Evolutionary conservation across 345 rosid species (phyloP), one percentile per base, ranked within the genome.

Genomic region (Mangifera indica): DNA sequence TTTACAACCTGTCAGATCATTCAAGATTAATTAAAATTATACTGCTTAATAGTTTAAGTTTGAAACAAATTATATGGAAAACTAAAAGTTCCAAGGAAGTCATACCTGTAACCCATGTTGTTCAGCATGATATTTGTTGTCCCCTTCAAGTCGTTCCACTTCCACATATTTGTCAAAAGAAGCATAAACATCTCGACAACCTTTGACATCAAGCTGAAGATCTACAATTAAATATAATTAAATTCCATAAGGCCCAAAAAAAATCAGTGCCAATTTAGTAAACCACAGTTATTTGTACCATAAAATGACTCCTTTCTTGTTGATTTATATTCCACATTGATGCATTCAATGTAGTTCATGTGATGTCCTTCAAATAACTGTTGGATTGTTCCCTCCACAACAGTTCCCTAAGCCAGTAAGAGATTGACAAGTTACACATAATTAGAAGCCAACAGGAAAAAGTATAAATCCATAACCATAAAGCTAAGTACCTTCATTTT

Each of bases 171-270:
- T 87, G 78, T 89, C 95, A 83, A 89, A 87, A 68, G 95, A 89
- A 52, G 90, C 89, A 81, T 89, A 89, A 62, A 89, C 89, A 83
- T 89, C 92, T 40, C 82, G 85, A 73, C 92, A 89, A 34, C 95
- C 95, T 86, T 89, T 89, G 67, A 89, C 95, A 78, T 89, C 95
- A 76, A 89, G 95, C 87, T 89, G 95, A 67, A 89, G 90, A 83
- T 89, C 95, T 89, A 77, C 66, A 72, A 62, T 56, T 49, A 55
- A 4, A 44, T 25, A 72, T n/a, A 72, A 37, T 17, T 52, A 44
- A 64, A 63, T 9, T 53, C 60, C 55, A 24, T 63, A 18, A 49
- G 63, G 45, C 53, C 14, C 42, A 53, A 52, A 55, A 54, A 22
- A 17, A 63, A 42, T 22, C 55, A 51, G 34, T 52, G 13, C 26